Evolutionary conservation across 768 basidiomycete genomes (phyloP), one percentile per base, ranked within the genome.

Genomic region (Lactarius sanguifluus): DNA sequence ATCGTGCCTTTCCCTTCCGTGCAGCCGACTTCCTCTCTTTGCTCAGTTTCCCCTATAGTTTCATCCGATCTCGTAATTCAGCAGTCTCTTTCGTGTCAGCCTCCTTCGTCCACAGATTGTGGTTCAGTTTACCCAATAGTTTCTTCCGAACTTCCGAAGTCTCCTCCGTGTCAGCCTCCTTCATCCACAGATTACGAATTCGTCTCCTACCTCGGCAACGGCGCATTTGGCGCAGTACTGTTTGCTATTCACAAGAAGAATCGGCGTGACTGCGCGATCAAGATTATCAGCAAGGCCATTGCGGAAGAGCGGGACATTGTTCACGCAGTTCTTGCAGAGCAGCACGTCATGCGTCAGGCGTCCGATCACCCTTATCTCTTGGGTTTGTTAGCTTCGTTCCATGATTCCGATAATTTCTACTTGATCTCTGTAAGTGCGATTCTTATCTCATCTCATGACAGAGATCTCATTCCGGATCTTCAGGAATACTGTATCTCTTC

Each of bases 311-410:
- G 28, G 30, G 60, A 45, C 18, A 23, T 50, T 10, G 34, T 61
- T 61, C 65, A 41, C 25, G 47, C n/a, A 16, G 62, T 64, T 25
- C 54, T 64, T 43, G 66, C 47, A 18, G 66, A 55, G 25, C 71
- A 66, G 16, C 41, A 54, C 36, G 30, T 59, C 13, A 38, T 52
- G 57, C 61, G 65, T 41, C 55, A 67, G 3, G 70, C 66, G 8
- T 64, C 67, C 9, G 61, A 57, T 6, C 59, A 67, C 40, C 66
- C 67, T 20, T 71, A 64, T 38, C 38, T 74, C 6, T 38, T 74
- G 32, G 64, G 69, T 0, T 64, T 76, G n/a, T 57, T 72, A 32
- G 75, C 74, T 1, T 72, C 72, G 3, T 76, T 71, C 68, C 58
- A 70, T 20, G 73, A 74, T 55, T 10, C 20, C 5, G 41, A 57